Conservation (phyloP, 2,329 filamentous ascomycete species). For the Ceratocystis papillata region DNA sequence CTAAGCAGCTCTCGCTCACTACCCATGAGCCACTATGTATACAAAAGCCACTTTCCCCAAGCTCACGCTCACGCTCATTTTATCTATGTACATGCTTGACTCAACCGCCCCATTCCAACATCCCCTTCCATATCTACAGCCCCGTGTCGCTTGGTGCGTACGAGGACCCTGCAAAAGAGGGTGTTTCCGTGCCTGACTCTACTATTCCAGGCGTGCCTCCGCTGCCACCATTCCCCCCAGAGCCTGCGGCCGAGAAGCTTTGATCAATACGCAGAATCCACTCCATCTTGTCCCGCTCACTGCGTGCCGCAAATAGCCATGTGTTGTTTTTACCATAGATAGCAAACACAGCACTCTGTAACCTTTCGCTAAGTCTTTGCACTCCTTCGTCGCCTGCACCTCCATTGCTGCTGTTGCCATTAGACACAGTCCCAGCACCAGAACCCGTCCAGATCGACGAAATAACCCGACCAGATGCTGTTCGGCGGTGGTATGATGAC, state of each 20-base stretch:
- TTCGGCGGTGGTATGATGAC: conserved; percentile 38
- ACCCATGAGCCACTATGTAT: no score
- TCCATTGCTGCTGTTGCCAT: conserved; percentile 18
- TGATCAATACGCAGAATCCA: conserved; percentile 96
- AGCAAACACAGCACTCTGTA: conserved; percentile 71
- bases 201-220: neutral
- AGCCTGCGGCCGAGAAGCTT: conserved; percentile 43
- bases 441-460: conserved; percentile 46
- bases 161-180: conserved; percentile 12
- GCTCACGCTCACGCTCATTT: neutral
- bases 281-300: conserved; percentile 85
- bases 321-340: conserved; percentile 91
- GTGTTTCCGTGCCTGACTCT: neutral
- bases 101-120: neutral
- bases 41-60: no score
- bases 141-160: conserved; percentile 17
- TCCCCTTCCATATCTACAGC: neutral
- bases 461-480: conserved; percentile 42
- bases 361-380: conserved; percentile 45
- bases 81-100: neutral
- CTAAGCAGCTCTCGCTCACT: no score
- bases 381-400: conserved; percentile 34
- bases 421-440: conserved; percentile 31
- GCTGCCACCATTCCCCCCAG: neutral
- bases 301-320: conserved; percentile 83